Percentiles rank a stretch among this genome's conserved stretches.
Conservation (phyloP, 768 basidiomycete species). For the Amanita inopinata region DNA sequence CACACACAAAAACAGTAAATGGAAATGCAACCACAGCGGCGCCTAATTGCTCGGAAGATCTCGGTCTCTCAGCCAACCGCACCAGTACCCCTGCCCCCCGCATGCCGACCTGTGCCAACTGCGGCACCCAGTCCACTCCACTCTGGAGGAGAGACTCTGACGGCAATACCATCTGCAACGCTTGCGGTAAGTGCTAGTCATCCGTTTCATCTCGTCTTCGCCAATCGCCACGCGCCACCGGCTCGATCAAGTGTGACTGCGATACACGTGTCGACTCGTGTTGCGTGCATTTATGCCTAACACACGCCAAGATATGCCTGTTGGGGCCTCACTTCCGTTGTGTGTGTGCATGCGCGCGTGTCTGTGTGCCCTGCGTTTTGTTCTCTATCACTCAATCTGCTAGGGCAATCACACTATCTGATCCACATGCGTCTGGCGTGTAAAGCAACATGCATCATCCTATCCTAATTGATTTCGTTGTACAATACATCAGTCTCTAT, state of each 20-base stretch:
- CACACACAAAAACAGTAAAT: neutral
- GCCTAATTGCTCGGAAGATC: slow-evolving; percentile 18
- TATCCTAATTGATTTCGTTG: neutral
- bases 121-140: slow-evolving; percentile 69
- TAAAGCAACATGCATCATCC: slow-evolving; percentile 6
- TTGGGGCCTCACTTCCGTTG: too few relatives aligned
- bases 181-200: slow-evolving; percentile 64
- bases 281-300: too few relatives aligned
- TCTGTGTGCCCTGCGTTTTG: too few relatives aligned
- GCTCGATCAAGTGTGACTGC: neutral
- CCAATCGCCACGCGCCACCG: neutral
- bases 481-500: too few relatives aligned
- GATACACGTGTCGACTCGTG: slow-evolving; percentile 6
- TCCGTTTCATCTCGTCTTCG: slow-evolving; percentile 13
- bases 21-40: neutral
- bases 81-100: slow-evolving; percentile 25
- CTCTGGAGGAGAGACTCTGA: slow-evolving; percentile 78
- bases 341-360: too few relatives aligned
- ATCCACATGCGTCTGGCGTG: slow-evolving; percentile 3
- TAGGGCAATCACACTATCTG: slow-evolving; percentile 10
- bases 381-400: too few relatives aligned
- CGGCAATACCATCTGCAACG: slow-evolving; percentile 82
- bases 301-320: too few relatives aligned
- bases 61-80: slow-evolving; percentile 16
- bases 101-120: slow-evolving; percentile 52